These are phyloP conservation scores for Boechera stricta DNA, from an alignment of 345 rosid genomes.

Conservation along the genomic window DNA sequence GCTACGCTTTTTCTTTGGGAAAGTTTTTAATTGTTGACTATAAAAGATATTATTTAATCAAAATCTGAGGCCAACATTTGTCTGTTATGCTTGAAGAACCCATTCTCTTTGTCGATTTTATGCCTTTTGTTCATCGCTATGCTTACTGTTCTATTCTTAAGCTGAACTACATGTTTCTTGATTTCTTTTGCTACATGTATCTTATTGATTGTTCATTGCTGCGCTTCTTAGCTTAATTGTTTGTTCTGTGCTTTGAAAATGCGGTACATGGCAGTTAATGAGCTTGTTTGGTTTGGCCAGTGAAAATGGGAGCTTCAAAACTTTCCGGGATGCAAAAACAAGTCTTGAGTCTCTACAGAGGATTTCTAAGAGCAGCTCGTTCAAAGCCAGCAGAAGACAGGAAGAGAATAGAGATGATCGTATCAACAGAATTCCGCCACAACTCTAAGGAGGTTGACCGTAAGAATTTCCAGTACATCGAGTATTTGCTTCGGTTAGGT, in stretches of 20 bases:
- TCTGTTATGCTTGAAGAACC: not conserved
- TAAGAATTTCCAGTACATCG: constrained; percentile 76
- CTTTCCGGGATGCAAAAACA: constrained; percentile 94
- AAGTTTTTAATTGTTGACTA: not conserved
- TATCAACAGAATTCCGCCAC: constrained; percentile 66
- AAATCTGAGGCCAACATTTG: not conserved
- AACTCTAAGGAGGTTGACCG: constrained; percentile 71
- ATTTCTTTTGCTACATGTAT: too few relatives aligned
- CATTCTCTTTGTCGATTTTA: not conserved
- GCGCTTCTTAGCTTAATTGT: not conserved
- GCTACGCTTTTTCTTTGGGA: not conserved
- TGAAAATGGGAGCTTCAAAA: constrained; percentile 48
- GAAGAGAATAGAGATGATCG: constrained; percentile 61
- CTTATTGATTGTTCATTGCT: not conserved
- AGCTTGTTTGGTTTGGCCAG: constrained; percentile 2
- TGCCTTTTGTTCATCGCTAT: not conserved
- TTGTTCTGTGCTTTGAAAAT: not conserved
- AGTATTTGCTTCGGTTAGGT: constrained; percentile 81
- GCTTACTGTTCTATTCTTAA: too few relatives aligned
- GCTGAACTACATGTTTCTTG: too few relatives aligned
- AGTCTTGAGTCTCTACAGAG: constrained; percentile 79
- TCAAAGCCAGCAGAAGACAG: constrained; percentile 65
- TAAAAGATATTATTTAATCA: too few relatives aligned
- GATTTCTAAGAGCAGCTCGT: constrained; percentile 83
- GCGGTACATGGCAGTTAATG: not conserved